These are phyloP conservation scores for Aspergillus sclerotiicarbonarius DNA, from an alignment of 495 filamentous ascomycete species.

Conservation along the genomic window DNA sequence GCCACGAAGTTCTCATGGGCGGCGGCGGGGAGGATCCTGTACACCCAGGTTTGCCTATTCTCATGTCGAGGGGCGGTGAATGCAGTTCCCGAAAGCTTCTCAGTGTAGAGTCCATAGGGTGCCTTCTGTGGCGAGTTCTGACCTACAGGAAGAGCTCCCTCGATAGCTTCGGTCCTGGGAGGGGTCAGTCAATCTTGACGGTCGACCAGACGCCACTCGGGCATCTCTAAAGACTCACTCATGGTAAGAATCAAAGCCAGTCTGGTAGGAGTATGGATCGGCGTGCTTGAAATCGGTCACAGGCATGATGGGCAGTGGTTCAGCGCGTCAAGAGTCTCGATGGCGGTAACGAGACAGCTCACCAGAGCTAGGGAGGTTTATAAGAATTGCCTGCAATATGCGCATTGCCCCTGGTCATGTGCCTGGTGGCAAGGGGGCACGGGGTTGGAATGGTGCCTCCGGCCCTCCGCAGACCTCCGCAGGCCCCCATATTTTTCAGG, in stretches of 20 bases:
- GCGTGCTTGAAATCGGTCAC: slow-evolving; percentile 52
- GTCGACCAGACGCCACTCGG: not conserved
- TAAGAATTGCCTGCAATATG: too few species aligned
- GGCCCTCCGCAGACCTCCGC: too few species aligned
- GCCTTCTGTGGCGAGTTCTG: slow-evolving; percentile 89
- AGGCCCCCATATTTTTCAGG: too few species aligned
- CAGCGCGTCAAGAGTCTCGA: too few species aligned
- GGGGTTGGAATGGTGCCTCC: not conserved
- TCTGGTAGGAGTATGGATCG: slow-evolving; percentile 59
- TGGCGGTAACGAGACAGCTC: too few species aligned
- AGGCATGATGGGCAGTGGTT: slow-evolving; percentile 42
- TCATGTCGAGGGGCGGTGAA: slow-evolving; percentile 89
- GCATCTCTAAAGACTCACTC: slow-evolving; percentile 39
- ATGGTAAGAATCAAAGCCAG: slow-evolving; percentile 59
- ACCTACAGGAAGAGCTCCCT: slow-evolving; percentile 61
- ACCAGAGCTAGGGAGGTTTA: too few species aligned
- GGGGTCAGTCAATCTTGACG: slow-evolving; percentile 10
- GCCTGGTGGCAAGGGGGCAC: not conserved
- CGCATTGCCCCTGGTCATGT: not conserved
- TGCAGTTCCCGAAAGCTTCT: slow-evolving; percentile 91
- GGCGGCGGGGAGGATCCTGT: slow-evolving; percentile 81
- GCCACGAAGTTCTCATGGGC: slow-evolving; percentile 73
- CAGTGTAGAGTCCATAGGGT: slow-evolving; percentile 79
- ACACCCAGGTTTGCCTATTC: slow-evolving; percentile 94
- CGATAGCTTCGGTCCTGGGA: slow-evolving; percentile 48